Base-by-base conservation (phyloP, 1,284 basidiomycete genomes). In the Agroathelia rolfsii region DNA sequence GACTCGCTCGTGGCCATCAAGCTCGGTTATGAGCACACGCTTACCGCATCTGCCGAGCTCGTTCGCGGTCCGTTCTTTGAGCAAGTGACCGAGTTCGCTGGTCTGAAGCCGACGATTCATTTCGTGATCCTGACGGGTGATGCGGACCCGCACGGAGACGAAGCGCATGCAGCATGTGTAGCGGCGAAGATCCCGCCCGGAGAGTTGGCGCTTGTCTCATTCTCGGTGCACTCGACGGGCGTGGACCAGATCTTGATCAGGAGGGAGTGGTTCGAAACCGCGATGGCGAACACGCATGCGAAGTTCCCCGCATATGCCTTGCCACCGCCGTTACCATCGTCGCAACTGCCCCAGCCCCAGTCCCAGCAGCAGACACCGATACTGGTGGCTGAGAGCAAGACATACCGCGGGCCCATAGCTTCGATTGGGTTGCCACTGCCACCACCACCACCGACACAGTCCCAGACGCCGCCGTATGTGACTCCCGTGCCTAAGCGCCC, bases 171-270 rank as follows among this genome's bases (percentile, higher is more conserved):
- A 8, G 81, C 81, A 9, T 85, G 82, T 43, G 64, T 82, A 15
- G 82, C 82, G 3, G 82, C 82, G 3, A 85, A 85, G 47, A 66
- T 84, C 10, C 63, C 69, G 9, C 72, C 76, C 0, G 79, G 80
- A 20, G 79, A 83, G 43, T 59, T 85, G 17, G 82, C 82, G 12
- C 64, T 87, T 28, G 80, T 85, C 6, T 81, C 80, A 18, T 86
- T 86, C 58, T 81, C 79, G 6, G 82, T 87, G 13, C 83, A 86
- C 48, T 76, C 79, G 8, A 73, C 69, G 18, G 84, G 83, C 16
- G 83, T 88, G 13, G 84, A 88, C 50, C 84, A 87, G 49, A 72
- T 88, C 16, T 66, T 85, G 25, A 79, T 88, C 44, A 70, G 79
- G 42, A 78, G 73, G 52, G 84, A 87, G 48, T 85, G 80, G 78